Percentiles rank a stretch among this genome's conserved stretches.
phyloP scores from a whole-genome alignment of 2,329 filamentous ascomycete species.

The Endocalyx cinctus region DNA sequence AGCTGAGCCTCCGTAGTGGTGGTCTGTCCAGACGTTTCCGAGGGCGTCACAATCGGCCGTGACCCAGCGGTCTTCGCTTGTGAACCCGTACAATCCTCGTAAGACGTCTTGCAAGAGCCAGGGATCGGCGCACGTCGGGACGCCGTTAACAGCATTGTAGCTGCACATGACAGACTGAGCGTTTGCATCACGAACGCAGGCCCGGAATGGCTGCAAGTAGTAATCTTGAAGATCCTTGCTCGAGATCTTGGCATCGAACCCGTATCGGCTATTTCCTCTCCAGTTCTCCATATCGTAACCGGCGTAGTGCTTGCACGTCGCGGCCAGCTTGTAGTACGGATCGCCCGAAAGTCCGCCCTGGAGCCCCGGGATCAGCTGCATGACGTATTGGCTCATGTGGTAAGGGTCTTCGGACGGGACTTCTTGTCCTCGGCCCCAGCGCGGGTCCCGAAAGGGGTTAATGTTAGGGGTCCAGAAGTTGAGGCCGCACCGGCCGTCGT shows the following conservation, averaged over 20 bases:
- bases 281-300: slow-evolving; percentile 53
- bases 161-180: slow-evolving; percentile 57
- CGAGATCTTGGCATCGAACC: slow-evolving; percentile 52
- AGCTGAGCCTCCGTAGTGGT: slow-evolving; percentile 30
- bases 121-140: slow-evolving; percentile 58
- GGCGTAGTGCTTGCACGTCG: slow-evolving; percentile 56
- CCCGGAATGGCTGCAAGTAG: slow-evolving; percentile 61
- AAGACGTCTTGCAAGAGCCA: slow-evolving; percentile 60
- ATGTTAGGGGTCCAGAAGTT: slow-evolving; percentile 66
- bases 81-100: slow-evolving; percentile 61
- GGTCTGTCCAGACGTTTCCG: slow-evolving; percentile 47
- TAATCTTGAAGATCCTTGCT: slow-evolving; percentile 63
- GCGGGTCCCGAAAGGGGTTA: slow-evolving; percentile 59
- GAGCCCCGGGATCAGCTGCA: slow-evolving; percentile 48
- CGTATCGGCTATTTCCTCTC: slow-evolving; percentile 38
- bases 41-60: slow-evolving; percentile 63
- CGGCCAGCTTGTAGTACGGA: slow-evolving; percentile 36
- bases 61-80: slow-evolving; percentile 55
- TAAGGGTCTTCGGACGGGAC: slow-evolving; percentile 55
- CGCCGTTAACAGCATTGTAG: slow-evolving; percentile 61
- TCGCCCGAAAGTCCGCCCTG: slow-evolving; percentile 30
- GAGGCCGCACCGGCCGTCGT: slow-evolving; percentile 49
- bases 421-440: slow-evolving; percentile 59
- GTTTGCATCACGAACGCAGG: slow-evolving; percentile 53
- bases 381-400: slow-evolving; percentile 46